Conservation (phyloP, 352 stramenopile species). For the Phytophthora idaei region DNA sequence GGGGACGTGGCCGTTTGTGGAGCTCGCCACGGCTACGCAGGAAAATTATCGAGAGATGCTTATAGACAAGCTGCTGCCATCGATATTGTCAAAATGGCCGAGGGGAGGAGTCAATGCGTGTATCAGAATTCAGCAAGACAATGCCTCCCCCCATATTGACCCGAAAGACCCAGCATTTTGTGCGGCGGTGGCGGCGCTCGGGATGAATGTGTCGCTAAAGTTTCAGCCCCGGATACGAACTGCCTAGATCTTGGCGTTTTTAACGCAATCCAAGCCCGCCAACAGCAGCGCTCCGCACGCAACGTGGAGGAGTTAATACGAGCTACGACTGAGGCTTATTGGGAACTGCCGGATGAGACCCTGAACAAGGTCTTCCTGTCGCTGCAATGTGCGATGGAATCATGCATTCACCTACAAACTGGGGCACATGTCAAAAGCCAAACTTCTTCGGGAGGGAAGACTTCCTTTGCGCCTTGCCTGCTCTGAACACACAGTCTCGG, state of each 20-base stretch:
- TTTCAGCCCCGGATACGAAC: slow-evolving; percentile 5
- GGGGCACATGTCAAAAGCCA: slow-evolving; percentile 11
- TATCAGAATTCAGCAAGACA: slow-evolving; percentile 1
- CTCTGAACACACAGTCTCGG: slow-evolving; percentile 2
- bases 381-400: slow-evolving; percentile 6
- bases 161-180: background rate
- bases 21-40: background rate
- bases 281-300: background rate
- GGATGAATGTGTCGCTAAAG: background rate
- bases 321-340: background rate
- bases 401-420: slow-evolving; percentile 6
- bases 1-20: slow-evolving; percentile 6
- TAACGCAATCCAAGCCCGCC: background rate
- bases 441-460: slow-evolving; percentile 13
- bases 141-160: background rate
- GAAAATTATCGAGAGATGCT: slow-evolving; percentile 5
- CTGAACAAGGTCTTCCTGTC: slow-evolving; percentile 5
- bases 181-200: background rate
- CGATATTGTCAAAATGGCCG: background rate
- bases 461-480: slow-evolving; percentile 7
- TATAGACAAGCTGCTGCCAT: slow-evolving; percentile 2
- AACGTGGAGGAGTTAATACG: background rate
- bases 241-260: background rate
- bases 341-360: background rate
- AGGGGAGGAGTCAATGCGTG: background rate